Percentiles rank a stretch among this genome's conserved stretches.
Evolutionary conservation across 176 grass and related monocot species (phyloP).

Genomic region (Musa acuminata): DNA sequence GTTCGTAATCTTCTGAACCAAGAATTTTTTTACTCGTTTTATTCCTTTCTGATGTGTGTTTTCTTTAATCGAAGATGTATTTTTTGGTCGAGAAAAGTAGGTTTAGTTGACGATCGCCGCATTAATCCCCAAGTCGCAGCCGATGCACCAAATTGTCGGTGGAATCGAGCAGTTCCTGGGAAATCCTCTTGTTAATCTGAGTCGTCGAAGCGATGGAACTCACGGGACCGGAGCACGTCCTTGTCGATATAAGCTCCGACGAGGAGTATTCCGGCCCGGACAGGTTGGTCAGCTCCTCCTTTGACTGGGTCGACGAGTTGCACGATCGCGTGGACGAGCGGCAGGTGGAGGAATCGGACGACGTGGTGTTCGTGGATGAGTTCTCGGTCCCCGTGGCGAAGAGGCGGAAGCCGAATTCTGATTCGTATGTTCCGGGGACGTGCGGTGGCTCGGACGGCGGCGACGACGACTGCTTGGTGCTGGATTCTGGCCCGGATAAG

Average conservation of each 20-base stretch:
- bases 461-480: slow-evolving; percentile 65
- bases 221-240: slow-evolving; percentile 32
- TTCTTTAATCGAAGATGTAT: background rate
- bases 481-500: slow-evolving; percentile 62
- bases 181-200: background rate
- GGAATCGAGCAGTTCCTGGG: background rate
- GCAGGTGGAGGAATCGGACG: slow-evolving; percentile 34
- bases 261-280: slow-evolving; percentile 39
- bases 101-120: background rate
- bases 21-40: background rate
- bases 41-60: background rate
- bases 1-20: no score
- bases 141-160: background rate
- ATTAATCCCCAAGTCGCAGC: background rate
- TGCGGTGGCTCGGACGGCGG: background rate
- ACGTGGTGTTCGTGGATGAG: slow-evolving; percentile 52
- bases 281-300: slow-evolving; percentile 1
- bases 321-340: slow-evolving; percentile 9
- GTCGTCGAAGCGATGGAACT: background rate
- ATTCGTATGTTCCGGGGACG: background rate
- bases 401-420: slow-evolving; percentile 24
- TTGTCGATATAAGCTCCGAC: slow-evolving; percentile 93
- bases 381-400: slow-evolving; percentile 19
- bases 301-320: slow-evolving; percentile 28
- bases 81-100: background rate